Evolutionary conservation across 257 asterid genomes (phyloP), one percentile per base, ranked within the genome.

Genomic region (Phtheirospermum japonicum): DNA sequence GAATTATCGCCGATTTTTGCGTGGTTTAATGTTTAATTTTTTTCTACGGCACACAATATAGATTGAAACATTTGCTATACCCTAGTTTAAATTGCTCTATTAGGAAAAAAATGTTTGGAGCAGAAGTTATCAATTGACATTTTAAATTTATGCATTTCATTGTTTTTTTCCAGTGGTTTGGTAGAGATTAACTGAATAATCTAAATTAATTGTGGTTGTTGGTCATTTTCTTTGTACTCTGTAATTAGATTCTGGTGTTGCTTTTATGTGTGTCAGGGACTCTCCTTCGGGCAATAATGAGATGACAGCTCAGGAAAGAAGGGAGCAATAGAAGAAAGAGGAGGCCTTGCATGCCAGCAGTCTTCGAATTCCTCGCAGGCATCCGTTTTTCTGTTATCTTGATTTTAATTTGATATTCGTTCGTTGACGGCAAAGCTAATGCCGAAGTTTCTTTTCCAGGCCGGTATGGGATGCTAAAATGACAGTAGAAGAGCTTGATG

Each of bases 341-440:
- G 97, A 93, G 80, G 91, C 81, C 17, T 74, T 89, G 73, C 94
- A 93, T 73, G 94, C 95, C 52, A 85, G 96, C 76, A 93, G 97
- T 71, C 95, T 93, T 48, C 85, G 90, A 33, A 85, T 93, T 75
- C 99, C 99, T 64, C 94, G 99, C 77, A 85, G 98, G 98, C 73
- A 76, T 63, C 48, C 32, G 5, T 37, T 55, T 48, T 36, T 45
- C 45, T 19, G 20, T 39, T 32, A 26, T 16, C 61, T 58, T 6
- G 4, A 31, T 39, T 36, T 45, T 57, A 12, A 7, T 43, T 57
- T 69, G 57, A 4, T 57, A 64, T 4, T 57, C 68, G 36, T 20
- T 7, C 39, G 57, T 67, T 67, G 8, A 37, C 28, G 14, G 37
- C 18, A 49, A 43, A 34, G 63, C 57, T 76, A 57, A 65, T 63